These are phyloP conservation scores for Centaurea solstitialis DNA, from an alignment of 129 eudicot genomes.

Conservation along the genomic window DNA sequence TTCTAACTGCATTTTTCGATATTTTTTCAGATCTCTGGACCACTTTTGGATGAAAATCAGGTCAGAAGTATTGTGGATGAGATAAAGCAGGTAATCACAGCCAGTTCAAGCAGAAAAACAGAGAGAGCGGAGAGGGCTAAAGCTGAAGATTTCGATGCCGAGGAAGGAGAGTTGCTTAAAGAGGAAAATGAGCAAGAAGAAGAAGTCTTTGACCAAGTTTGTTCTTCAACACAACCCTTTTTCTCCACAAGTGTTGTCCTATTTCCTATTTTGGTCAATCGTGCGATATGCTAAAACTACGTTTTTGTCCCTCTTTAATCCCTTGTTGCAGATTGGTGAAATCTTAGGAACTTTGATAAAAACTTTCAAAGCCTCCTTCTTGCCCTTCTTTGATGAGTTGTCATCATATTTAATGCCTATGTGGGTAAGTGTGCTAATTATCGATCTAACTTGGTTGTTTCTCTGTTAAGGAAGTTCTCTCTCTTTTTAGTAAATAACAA, in stretches of 20 bases:
- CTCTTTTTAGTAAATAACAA: not conserved
- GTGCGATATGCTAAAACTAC: not conserved
- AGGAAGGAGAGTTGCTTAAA: constrained; percentile 87
- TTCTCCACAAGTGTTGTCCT: not conserved
- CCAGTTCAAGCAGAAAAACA: constrained; percentile 93
- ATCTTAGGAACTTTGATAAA: constrained; percentile 93
- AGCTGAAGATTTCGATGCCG: constrained; percentile 99
- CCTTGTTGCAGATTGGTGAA: constrained; percentile 77
- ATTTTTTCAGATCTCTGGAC: constrained; percentile 75
- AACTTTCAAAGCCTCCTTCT: constrained; percentile 91
- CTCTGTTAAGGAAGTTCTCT: not conserved
- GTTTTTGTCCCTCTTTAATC: not conserved
- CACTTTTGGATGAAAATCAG: constrained; percentile 80
- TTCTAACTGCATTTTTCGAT: constrained; percentile 3
- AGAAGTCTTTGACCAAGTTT: constrained; percentile 96
- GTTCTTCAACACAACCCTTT: constrained; percentile 11
- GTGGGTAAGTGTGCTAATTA: constrained; percentile 77
- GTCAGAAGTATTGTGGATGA: constrained; percentile 95
- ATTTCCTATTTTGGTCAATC: not conserved
- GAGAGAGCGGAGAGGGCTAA: constrained; percentile 94
- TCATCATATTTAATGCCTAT: constrained; percentile 93
- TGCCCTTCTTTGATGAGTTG: constrained; percentile 96
- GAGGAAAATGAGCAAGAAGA: constrained; percentile 99
- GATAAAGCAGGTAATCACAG: constrained; percentile 95
- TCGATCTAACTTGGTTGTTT: constrained; percentile 1